Evolutionary conservation across 2,329 filamentous ascomycete species (phyloP), one percentile per base, ranked within the genome.

Genomic region (Parascedosporium putredinis): DNA sequence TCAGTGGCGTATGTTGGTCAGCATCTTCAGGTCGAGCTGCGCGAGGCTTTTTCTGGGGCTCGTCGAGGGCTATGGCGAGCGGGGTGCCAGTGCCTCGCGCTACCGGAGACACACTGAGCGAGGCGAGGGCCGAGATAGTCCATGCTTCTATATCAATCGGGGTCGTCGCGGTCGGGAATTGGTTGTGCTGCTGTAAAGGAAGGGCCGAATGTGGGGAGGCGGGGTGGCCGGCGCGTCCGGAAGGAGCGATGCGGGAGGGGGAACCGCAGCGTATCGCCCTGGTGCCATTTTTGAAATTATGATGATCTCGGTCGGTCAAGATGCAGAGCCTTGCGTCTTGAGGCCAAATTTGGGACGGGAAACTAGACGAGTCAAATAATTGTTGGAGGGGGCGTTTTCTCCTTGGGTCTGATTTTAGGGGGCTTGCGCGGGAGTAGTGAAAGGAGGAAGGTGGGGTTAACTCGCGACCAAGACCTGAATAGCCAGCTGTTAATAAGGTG

Each of bases 51-150:
- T 38, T 31, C 22, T 10, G 9, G 3, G 40, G 25, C 18, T 56
- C 55, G 31, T 80, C 78, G 63, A 95, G 78, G 2, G 87, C 83
- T 56, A 95, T 93, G 45, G 82, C 74, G 49, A 95, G 74, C 4
- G 81, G 74, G 24, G 77, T 74, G 43, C 79, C 77, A 2, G 78
- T 78, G 49, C 81, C 81, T 45, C 74, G 72, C n/a, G 75, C 73
- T 23, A 71, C 60, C 8, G 78, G 70, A 1, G 78, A 74, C 38
- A 83, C 67, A 59, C 67, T 74, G 42, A 76, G 73, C 42, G 72
- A 75, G 57, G 75, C 68, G 43, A 81, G 71, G 5, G 78, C 75
- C 16, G 72, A 73, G 49, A 76, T 67, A 12, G 82, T 81, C 84
- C 84, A 87, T 29, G 80, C 73, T 54, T 83, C 83, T 52, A 86